Base-by-base conservation (phyloP, 805 yeast species). In the Saccharomycopsis sp. region DNA sequence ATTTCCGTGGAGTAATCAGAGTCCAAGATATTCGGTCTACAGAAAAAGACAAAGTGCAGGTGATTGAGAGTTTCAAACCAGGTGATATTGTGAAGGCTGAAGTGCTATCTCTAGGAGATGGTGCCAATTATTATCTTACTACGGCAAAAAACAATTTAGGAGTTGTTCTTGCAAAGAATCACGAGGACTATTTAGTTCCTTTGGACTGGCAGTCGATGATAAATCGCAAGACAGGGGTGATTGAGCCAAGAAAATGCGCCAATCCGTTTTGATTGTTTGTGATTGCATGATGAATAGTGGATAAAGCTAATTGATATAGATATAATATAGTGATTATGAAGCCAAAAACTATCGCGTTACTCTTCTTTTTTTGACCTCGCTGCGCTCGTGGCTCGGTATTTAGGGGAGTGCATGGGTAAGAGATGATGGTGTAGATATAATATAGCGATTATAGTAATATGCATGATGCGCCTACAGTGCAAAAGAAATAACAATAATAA, bases 181-280 rank as follows among this genome's bases (percentile, higher is more conserved):
- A 84, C 2, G 97, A 97, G 1, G 84, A 82, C 42, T 72, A 84
- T 57, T 83, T 94, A 89, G 86, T 85, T 65, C 96, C 99, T 1
- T 72, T 90, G 50, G 98, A 94, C 72, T 94, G 98, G 97, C 92
- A 90, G 72, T 87, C 90, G 12, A 94, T 96, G 98, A 78, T 86
- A 35, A 83, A 88, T 62, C 85, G 90, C 1, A 74, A 72, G 24
- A 83, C 92, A 1, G 97, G 97, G 1, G 80, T 78, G 8, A 71
- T 82, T 12, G 97, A 91, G 66, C 75, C 76, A 64, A 79, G 99
- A 60, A 94, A 94, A 71, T 89, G 96, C 73, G 99, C 99, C 2
- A 91, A 89, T 69, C 96, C 97, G 12, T 87, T 83, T 65, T 77
- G 64, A 67, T 20, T 19, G 20, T 29, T 29, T 29, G 38, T 29